Evolutionary conservation across 495 filamentous ascomycete species (phyloP).

Genomic region (Ramalina intermedia): DNA sequence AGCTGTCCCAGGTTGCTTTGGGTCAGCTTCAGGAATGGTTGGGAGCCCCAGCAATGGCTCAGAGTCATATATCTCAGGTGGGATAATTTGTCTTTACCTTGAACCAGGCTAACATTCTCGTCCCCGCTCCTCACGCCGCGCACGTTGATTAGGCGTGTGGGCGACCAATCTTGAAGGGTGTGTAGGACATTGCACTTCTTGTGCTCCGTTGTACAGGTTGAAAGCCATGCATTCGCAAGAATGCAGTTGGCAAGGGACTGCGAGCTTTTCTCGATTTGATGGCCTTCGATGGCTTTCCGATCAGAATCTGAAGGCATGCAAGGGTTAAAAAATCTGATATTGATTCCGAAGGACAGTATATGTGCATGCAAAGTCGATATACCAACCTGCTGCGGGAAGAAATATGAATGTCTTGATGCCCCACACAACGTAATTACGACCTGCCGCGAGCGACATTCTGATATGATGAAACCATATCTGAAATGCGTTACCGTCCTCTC

Average conservation of each 20-base stretch:
- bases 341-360: neutral
- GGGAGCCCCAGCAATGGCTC: slow-evolving; percentile 1
- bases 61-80: neutral
- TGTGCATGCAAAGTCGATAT: neutral
- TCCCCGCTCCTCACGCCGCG: too few species aligned
- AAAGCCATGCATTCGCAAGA: neutral
- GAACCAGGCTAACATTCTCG: too few species aligned
- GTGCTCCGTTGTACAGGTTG: neutral
- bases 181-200: neutral
- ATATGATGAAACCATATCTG: neutral
- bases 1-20: slow-evolving; percentile 7
- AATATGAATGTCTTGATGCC: neutral
- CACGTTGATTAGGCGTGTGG: too few species aligned
- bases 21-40: neutral
- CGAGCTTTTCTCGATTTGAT: neutral
- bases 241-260: neutral
- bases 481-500: neutral
- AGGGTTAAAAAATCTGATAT: neutral
- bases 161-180: too few species aligned
- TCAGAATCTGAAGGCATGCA: neutral
- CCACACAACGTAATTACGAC: neutral
- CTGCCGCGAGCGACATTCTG: neutral
- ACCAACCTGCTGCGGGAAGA: neutral
- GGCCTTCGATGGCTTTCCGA: neutral
- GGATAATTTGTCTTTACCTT: too few species aligned